Conservation (phyloP, 129 eudicot genomes). For the Lactuca sativa region DNA sequence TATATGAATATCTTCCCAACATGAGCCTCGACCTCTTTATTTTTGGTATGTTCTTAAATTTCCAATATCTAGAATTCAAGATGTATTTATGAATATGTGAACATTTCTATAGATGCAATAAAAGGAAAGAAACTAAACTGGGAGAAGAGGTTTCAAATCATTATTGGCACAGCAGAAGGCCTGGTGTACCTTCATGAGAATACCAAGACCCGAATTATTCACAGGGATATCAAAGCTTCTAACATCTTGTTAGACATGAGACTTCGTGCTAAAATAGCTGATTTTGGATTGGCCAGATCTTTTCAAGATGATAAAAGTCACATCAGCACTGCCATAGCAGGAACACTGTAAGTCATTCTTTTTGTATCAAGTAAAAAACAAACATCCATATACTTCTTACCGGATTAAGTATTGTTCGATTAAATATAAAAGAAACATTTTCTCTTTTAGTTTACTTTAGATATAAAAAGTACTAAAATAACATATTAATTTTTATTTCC, state of each 20-base stretch:
- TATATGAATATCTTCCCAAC: slow-evolving; percentile 73
- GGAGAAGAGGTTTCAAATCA: slow-evolving; percentile 70
- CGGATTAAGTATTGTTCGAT: too few relatives aligned
- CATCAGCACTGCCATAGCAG: slow-evolving; percentile 86
- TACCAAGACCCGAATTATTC: slow-evolving; percentile 60
- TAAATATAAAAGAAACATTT: too few relatives aligned
- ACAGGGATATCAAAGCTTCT: slow-evolving; percentile 81
- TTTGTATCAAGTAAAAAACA: too few relatives aligned
- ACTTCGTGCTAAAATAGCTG: slow-evolving; percentile 82
- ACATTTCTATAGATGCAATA: slow-evolving; percentile 45
- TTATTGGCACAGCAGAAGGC: slow-evolving; percentile 74
- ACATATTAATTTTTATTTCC: neutral
- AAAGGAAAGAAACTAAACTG: slow-evolving; percentile 66
- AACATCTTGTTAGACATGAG: slow-evolving; percentile 75
- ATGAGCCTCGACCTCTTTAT: slow-evolving; percentile 74
- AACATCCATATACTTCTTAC: neutral
- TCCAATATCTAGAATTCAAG: neutral
- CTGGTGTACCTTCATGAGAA: slow-evolving; percentile 92
- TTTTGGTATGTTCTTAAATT: slow-evolving; percentile 40
- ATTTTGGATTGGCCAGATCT: slow-evolving; percentile 92
- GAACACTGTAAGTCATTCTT: slow-evolving; percentile 61
- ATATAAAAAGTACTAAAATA: neutral
- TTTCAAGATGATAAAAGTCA: slow-evolving; percentile 90
- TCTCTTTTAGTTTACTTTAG: neutral
- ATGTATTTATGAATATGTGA: neutral